Percentiles rank a stretch among this genome's conserved stretches.
These are phyloP conservation scores for Colletotrichum tamarilloi DNA, from an alignment of 2,329 filamentous ascomycete species.

Conservation along the genomic window DNA sequence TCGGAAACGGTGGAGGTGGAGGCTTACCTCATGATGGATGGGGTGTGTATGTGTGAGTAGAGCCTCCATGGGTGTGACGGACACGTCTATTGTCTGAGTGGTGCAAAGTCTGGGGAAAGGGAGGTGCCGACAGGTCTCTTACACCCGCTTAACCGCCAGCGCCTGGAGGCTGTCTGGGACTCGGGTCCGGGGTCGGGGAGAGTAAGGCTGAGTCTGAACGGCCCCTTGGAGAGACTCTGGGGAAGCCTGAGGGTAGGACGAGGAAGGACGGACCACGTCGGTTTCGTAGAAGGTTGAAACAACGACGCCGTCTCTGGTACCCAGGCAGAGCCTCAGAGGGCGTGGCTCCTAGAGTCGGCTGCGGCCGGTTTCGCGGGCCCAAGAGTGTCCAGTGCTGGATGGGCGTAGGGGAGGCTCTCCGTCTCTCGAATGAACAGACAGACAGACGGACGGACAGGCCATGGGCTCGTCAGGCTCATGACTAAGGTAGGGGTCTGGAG, in stretches of 20 bases:
- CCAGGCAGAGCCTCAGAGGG: not conserved
- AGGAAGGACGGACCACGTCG: not conserved
- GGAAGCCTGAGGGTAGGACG: not conserved
- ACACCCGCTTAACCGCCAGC: not conserved
- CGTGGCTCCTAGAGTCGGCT: not conserved
- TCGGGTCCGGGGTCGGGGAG: not conserved
- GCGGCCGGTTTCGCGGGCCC: not conserved
- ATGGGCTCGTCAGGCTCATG: too few relatives aligned
- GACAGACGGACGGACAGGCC: not conserved
- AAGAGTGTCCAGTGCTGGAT: not conserved
- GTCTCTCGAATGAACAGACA: not conserved
- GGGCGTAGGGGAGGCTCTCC: conserved; percentile 5
- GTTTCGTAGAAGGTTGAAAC: conserved; percentile 6
- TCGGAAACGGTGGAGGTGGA: not conserved
- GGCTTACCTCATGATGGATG: not conserved
- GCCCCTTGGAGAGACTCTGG: not conserved
- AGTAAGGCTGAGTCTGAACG: not conserved
- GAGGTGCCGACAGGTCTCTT: not conserved
- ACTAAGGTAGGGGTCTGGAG: not conserved
- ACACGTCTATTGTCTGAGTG: not conserved
- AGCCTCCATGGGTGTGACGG: not conserved
- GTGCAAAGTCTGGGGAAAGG: not conserved
- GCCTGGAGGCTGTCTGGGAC: not conserved
- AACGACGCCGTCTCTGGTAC: not conserved
- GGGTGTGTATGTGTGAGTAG: not conserved